These are phyloP conservation scores for Amaranthus hypochondriacus DNA, from an alignment of 148 eudicot genomes.

Conservation along the genomic window DNA sequence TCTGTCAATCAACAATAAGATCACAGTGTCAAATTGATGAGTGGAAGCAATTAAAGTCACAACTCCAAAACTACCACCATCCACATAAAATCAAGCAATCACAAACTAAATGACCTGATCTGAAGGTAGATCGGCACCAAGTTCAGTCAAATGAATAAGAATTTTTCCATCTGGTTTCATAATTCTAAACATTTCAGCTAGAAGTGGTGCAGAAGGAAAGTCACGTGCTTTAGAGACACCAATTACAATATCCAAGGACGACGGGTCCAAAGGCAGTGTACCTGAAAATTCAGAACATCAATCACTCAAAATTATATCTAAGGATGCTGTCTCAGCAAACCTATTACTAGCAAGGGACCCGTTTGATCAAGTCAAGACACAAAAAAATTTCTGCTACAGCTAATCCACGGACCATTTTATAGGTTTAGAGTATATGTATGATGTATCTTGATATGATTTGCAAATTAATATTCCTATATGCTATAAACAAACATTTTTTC, in stretches of 20 bases:
- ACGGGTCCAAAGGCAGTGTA: slow-evolving; percentile 51
- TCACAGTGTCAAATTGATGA: neutral
- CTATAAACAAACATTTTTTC: no score
- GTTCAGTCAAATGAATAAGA: slow-evolving; percentile 37
- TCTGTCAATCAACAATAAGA: slow-evolving; percentile 31
- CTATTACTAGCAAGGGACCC: no score
- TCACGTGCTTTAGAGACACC: slow-evolving; percentile 44
- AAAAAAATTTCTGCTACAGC: no score
- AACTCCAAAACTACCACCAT: neutral
- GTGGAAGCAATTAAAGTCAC: neutral
- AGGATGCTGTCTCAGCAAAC: no score
- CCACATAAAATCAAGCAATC: neutral
- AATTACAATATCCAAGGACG: slow-evolving; percentile 50
- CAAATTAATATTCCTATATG: no score
- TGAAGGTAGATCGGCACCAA: slow-evolving; percentile 28
- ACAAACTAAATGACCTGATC: slow-evolving; percentile 33
- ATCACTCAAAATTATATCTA: neutral
- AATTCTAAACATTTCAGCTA: slow-evolving; percentile 56
- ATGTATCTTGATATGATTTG: no score
- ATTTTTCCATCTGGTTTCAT: slow-evolving; percentile 75
- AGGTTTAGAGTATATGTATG: no score
- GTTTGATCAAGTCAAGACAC: no score
- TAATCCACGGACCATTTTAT: no score
- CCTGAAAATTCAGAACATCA: slow-evolving; percentile 28
- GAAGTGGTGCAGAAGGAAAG: slow-evolving; percentile 53